Base-by-base conservation (phyloP, 352 stramenopile species). In the Phytophthora europaea region DNA sequence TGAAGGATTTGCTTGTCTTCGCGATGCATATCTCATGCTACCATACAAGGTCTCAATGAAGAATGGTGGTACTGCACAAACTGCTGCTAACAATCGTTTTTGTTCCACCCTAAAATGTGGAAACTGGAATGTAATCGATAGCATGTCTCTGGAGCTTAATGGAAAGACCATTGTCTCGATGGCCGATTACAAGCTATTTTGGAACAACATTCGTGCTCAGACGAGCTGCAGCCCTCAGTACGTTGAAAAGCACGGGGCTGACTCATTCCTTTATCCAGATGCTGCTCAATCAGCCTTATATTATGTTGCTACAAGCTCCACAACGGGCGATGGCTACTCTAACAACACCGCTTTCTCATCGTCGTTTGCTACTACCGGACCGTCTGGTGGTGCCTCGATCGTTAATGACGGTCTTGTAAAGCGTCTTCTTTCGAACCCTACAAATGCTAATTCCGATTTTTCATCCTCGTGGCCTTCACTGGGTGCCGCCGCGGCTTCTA, bases 41-140 rank as follows among this genome's bases (percentile, higher is more conserved):
- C 61, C 61, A 12, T 60, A 67, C 20, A 60, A 60, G 34, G 48
- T 67, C 0, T 54, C 33, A 1, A 67, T 67, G 61, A 67, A 60
- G 50, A 67, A 67, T 36, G 54, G 54, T 20, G n/a, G 15, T 61
- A 45, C 31, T 4, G 10, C 55, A 26, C 33, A 47, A 15, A 57
- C 59, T 7, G 18, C 28, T 50, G 26, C 59, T 34, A 45, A 45
- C 20, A 65, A 65, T 40, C 59, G 59, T 0, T 57, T 65, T 4
- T 67, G 48, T 16, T 0, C 31, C 5, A 48, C 26, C 0, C 47
- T 67, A 7, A 67, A 60, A 22, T 67, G 64, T 26, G 63, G 43
- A n/a, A 57, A 59, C 31, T 71, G 43, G 45, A 71, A 71, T 16
- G 64, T 65, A 0, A 65, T 71, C 10, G 64, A 71, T 28, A n/a